These are phyloP conservation scores for Colletotrichum noveboracense DNA, from an alignment of 2,329 filamentous ascomycete genomes.

Conservation along the genomic window DNA sequence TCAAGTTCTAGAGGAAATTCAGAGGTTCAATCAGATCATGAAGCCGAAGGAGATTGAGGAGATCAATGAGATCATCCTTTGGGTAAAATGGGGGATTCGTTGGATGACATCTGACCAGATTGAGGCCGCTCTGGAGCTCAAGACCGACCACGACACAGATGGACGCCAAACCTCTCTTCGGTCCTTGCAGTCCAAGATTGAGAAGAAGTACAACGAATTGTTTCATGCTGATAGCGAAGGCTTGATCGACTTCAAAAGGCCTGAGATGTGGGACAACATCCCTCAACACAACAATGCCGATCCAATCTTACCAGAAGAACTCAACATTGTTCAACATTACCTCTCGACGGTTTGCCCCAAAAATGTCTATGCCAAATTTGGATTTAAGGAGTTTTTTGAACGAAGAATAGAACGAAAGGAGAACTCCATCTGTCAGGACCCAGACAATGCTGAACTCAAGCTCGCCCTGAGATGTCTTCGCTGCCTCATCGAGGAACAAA, in stretches of 20 bases:
- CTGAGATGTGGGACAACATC: not conserved
- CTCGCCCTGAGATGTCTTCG: slow-evolving; percentile 20
- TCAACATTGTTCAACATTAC: slow-evolving; percentile 26
- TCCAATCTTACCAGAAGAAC: not conserved
- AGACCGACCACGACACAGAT: not conserved
- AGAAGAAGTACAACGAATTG: not conserved
- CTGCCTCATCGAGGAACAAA: not conserved
- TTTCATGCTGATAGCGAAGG: not conserved
- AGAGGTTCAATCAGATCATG: slow-evolving; percentile 32
- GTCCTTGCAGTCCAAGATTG: not conserved
- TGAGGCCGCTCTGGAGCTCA: slow-evolving; percentile 24
- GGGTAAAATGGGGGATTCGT: slow-evolving; percentile 30
- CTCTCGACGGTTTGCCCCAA: slow-evolving; percentile 35
- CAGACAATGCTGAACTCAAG: slow-evolving; percentile 34
- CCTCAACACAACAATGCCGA: not conserved
- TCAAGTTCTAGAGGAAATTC: slow-evolving; percentile 37
- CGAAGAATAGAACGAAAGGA: slow-evolving; percentile 32
- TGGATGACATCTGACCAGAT: slow-evolving; percentile 30
- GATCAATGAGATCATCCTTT: slow-evolving; percentile 43
- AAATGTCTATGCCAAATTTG: slow-evolving; percentile 35
- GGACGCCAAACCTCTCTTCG: not conserved
- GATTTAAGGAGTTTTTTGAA: slow-evolving; percentile 37
- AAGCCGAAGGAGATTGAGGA: slow-evolving; percentile 39
- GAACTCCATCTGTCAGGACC: slow-evolving; percentile 33
- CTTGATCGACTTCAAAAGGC: not conserved